A percentile compares a stretch with the other conserved stretches of the same genome.
These are phyloP conservation scores for Phytophthora foliorum DNA, from an alignment of 352 stramenopile species.

Conservation along the genomic window DNA sequence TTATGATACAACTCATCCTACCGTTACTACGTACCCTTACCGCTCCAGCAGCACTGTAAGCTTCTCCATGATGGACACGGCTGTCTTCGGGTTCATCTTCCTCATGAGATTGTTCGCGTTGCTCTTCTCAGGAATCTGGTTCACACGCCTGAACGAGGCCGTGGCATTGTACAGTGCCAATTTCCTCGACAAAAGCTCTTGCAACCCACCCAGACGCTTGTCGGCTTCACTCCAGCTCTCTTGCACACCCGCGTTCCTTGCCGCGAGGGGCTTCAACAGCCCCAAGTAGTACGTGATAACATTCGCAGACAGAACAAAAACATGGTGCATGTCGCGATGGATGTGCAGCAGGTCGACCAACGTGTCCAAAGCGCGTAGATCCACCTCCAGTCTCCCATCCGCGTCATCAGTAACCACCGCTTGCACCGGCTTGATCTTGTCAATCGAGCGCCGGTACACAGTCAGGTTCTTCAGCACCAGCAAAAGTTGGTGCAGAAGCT, in stretches of 20 bases:
- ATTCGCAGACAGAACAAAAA: constrained; percentile 77
- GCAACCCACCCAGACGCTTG: constrained; percentile 56
- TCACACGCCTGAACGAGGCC: constrained; percentile 38
- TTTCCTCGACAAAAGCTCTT: constrained; percentile 67
- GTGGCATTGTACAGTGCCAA: constrained; percentile 66
- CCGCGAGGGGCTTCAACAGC: constrained; percentile 36
- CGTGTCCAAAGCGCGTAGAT: constrained; percentile 81
- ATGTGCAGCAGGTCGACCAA: constrained; percentile 96
- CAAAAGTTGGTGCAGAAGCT: constrained; percentile 92
- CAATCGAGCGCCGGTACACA: constrained; percentile 59
- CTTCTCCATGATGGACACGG: constrained; percentile 59
- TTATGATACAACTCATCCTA: constrained; percentile 7
- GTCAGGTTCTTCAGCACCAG: constrained; percentile 91
- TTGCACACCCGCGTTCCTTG: constrained; percentile 22
- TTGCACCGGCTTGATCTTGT: constrained; percentile 46
- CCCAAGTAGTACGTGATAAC: constrained; percentile 74
- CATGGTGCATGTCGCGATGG: constrained; percentile 91
- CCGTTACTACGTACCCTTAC: constrained; percentile 7
- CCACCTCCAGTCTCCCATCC: constrained; percentile 50
- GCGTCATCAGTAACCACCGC: constrained; percentile 43
- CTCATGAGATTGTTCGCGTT: constrained; percentile 54
- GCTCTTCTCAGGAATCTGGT: constrained; percentile 38
- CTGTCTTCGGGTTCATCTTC: constrained; percentile 79
- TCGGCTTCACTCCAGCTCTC: constrained; percentile 67
- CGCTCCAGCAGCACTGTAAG: constrained; percentile 56